Evolutionary conservation across 495 filamentous ascomycete species (phyloP).

Genomic region (Choiromyces venosus): DNA sequence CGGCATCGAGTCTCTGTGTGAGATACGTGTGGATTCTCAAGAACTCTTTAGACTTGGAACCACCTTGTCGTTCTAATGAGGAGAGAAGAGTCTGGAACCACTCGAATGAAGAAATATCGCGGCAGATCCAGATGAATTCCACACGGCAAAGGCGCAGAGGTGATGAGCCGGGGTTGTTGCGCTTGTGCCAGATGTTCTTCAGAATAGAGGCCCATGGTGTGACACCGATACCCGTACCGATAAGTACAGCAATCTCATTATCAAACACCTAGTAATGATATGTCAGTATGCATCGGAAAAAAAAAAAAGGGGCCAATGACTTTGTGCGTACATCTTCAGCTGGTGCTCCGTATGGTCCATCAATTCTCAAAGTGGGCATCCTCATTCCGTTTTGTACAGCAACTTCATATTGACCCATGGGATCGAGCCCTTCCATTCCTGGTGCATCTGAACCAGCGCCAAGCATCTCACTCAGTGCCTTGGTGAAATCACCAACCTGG

Average conservation of each 20-base stretch:
- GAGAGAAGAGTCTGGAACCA: conserved; percentile 96
- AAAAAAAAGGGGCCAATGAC: conserved; percentile 65
- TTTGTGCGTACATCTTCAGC: conserved; percentile 87
- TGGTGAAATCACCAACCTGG: conserved; percentile 95
- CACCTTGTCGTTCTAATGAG: conserved; percentile 80
- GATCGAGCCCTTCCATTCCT: conserved; percentile 83
- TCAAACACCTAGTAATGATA: conserved; percentile 86
- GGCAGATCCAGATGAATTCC: conserved; percentile 99
- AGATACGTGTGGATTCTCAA: conserved; percentile 97
- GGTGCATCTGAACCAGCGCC: conserved; percentile 79
- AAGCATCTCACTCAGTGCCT: conserved; percentile 79
- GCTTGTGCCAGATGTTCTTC: conserved; percentile 97
- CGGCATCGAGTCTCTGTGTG: conserved; percentile 83
- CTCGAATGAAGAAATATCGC: conserved; percentile 91
- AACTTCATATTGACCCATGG: conserved; percentile 95
- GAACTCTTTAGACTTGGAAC: conserved; percentile 70
- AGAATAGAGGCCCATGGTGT: conserved; percentile 96
- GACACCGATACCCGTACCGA: conserved; percentile 95
- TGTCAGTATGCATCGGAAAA: conserved; percentile 83
- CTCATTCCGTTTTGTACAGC: conserved; percentile 86
- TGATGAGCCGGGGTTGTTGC: conserved; percentile 63
- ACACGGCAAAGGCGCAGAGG: conserved; percentile 83
- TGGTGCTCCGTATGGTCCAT: conserved; percentile 93
- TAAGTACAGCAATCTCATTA: conserved; percentile 94
- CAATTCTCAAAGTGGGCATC: conserved; percentile 84